phyloP scores from a whole-genome alignment of 1,284 basidiomycete species.

The Ustilago cynodontis region DNA sequence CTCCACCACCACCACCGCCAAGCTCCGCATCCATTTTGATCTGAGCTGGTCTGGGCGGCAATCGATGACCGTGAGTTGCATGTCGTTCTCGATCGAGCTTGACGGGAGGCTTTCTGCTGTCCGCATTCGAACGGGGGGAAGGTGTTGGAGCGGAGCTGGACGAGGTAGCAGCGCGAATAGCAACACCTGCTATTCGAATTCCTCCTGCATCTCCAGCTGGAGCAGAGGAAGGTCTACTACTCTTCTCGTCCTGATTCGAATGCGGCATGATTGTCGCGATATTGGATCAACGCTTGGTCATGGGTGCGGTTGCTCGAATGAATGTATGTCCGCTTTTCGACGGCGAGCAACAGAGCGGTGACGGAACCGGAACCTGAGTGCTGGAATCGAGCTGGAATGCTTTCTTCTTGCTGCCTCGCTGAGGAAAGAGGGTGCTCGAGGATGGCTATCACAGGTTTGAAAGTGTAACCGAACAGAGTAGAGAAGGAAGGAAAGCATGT shows the following conservation, averaged over 20 bases:
- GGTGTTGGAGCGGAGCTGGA: background rate
- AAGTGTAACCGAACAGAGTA: too few species aligned
- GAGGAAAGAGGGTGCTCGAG: too few species aligned
- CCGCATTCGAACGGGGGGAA: background rate
- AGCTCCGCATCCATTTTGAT: too few species aligned
- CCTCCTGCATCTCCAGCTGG: conserved; percentile 8
- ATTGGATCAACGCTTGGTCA: background rate
- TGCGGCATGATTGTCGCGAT: conserved; percentile 18
- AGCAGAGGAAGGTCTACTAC: background rate
- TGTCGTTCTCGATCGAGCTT: conserved; percentile 24
- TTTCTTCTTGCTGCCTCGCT: too few species aligned
- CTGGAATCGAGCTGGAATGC: too few species aligned
- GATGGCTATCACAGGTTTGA: too few species aligned
- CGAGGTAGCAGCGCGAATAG: conserved; percentile 13
- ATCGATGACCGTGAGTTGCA: background rate
- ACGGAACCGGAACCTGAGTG: too few species aligned
- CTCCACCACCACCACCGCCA: too few species aligned
- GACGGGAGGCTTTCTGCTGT: background rate
- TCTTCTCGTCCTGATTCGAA: background rate
- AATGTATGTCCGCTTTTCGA: background rate
- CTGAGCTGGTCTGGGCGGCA: background rate
- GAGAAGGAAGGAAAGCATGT: too few species aligned
- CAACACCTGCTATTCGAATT: conserved; percentile 43
- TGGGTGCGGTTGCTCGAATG: background rate
- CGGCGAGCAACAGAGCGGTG: too few species aligned